These are phyloP conservation scores for Calonectria hawksworthii DNA, from an alignment of 2,329 filamentous ascomycete genomes.

Conservation along the genomic window DNA sequence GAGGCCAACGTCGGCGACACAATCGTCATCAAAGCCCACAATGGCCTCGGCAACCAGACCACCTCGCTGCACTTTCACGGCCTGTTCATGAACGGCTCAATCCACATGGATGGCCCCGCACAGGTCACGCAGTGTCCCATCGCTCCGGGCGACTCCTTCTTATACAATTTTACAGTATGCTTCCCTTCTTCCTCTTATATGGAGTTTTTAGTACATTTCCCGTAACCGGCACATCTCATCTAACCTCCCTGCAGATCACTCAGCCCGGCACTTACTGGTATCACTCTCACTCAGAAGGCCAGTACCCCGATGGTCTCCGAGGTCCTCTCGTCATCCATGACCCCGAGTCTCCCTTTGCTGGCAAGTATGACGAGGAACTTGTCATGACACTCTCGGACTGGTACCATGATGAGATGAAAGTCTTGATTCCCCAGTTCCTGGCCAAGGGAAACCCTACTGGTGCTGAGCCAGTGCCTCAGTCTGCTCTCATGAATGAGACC, in stretches of 20 bases:
- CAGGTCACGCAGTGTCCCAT: slow-evolving; percentile 78
- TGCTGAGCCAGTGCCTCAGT: slow-evolving; percentile 76
- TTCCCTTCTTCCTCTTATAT: not conserved
- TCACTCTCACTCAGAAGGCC: slow-evolving; percentile 76
- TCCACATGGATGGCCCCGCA: slow-evolving; percentile 78
- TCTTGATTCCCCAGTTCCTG: slow-evolving; percentile 63
- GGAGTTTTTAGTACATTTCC: not conserved
- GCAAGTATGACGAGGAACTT: slow-evolving; percentile 73
- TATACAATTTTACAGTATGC: slow-evolving; percentile 77
- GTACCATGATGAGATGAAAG: slow-evolving; percentile 74
- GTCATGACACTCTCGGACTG: slow-evolving; percentile 78
- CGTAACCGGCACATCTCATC: rapidly evolving
- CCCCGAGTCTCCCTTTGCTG: slow-evolving; percentile 67
- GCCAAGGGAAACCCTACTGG: slow-evolving; percentile 69
- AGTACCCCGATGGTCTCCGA: slow-evolving; percentile 79
- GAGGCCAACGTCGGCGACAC: slow-evolving; percentile 74
- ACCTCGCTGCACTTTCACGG: slow-evolving; percentile 81
- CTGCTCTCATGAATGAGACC: slow-evolving; percentile 80
- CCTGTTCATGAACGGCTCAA: slow-evolving; percentile 76
- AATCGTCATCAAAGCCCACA: slow-evolving; percentile 70
- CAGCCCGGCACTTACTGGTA: slow-evolving; percentile 87
- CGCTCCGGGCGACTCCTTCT: slow-evolving; percentile 73
- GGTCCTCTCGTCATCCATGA: slow-evolving; percentile 77
- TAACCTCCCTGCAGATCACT: slow-evolving; percentile 56
- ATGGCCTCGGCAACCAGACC: slow-evolving; percentile 72